Evolutionary conservation across 305 asterid genomes (phyloP), one percentile per base, ranked within the genome.

Genomic region (Andrographis paniculata): DNA sequence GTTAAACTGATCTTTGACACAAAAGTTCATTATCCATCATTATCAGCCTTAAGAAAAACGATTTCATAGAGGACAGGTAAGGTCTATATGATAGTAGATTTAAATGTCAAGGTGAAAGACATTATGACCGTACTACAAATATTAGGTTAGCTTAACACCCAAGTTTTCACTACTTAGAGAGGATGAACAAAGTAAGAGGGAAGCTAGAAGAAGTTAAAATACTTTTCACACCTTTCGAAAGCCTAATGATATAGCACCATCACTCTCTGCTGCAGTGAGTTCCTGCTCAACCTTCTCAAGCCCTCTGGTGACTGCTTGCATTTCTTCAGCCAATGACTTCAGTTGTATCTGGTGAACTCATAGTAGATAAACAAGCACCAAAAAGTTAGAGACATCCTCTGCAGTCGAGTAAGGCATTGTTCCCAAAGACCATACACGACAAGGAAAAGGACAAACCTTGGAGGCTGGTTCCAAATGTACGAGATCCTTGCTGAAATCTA

Each of bases 251-350:
- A 89, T 81, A 57, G 63, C 84, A 59, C 98, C 98, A 50, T 89
- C 98, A 63, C 70, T 80, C 60, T 82, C 95, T 13, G 88, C 84
- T 18, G 95, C 87, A 56, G 77, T 42, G 51, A 89, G 92, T 80
- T 89, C 98, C 67, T 82, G 95, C 56, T 89, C 94, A 63, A 89
- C 96, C 78, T 86, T 89, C 74, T 86, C 96, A 60, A 86, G 96
- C 69, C 96, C 98, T 73, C 86, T 89, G 73, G 77, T 82, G 55
- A 89, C 95, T 88, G n/a, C n/a, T n/a, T n/a, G n/a, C n/a, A n/a
- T n/a, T n/a, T n/a, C 97, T 69, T 85, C 98, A 61, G 98, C 96
- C 79, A 89, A 69, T 41, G 96, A 74, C 73, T 89, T 89, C 68
- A 89, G 70, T 82, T 82, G 95, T 67, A 86, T 89, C 98, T 89